A percentile compares a stretch with the other conserved stretches of the same genome.
phyloP scores from a whole-genome alignment of 768 basidiomycete species.

The Suillus ampliporus region DNA sequence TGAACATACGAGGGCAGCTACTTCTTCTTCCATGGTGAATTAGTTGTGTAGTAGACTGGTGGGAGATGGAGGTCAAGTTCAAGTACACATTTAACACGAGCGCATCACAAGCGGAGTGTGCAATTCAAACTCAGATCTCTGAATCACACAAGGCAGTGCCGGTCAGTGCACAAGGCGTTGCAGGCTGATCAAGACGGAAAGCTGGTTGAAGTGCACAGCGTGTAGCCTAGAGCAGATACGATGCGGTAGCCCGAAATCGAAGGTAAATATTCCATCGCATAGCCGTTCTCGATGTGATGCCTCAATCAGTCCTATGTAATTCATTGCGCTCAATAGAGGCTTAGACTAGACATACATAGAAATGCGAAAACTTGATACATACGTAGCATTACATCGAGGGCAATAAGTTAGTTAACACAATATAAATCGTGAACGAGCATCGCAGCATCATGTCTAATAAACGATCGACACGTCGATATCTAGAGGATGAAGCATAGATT shows the following conservation, averaged over 20 bases:
- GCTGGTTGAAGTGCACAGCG: not conserved
- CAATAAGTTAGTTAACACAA: not conserved
- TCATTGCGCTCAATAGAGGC: not conserved
- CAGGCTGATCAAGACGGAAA: not conserved
- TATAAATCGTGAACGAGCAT: not conserved
- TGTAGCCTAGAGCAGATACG: not conserved
- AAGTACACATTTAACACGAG: not conserved
- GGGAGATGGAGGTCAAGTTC: constrained; percentile 20
- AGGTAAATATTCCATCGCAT: not conserved
- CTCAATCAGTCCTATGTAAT: not conserved
- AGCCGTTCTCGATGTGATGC: not conserved
- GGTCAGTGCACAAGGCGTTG: not conserved
- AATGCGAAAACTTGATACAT: too few relatives aligned
- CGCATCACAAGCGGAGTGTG: constrained; percentile 7
- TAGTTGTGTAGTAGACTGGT: constrained; percentile 28
- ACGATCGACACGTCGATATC: constrained; percentile 19
- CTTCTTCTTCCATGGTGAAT: constrained; percentile 65
- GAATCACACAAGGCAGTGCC: constrained; percentile 1
- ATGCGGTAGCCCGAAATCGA: not conserved
- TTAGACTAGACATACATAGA: too few relatives aligned
- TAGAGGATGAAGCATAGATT: constrained; percentile 34
- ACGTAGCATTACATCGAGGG: not conserved
- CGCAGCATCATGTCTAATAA: not conserved
- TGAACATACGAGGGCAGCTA: constrained; percentile 56
- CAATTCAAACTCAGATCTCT: constrained; percentile 7